Conservation (phyloP, 2,329 filamentous ascomycete genomes). For the Waltergamsia citrina region DNA sequence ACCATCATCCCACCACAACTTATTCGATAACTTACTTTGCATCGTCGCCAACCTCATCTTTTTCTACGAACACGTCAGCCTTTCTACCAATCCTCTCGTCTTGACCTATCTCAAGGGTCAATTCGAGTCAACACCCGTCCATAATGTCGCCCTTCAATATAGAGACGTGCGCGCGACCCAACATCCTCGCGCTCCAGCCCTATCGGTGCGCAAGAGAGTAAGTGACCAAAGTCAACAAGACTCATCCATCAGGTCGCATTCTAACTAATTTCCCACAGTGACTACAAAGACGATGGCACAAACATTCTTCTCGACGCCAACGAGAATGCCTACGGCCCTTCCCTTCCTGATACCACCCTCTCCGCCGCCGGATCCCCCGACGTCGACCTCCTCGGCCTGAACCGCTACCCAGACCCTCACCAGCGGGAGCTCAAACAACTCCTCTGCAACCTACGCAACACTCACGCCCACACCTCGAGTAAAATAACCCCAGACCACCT, state of each 20-base stretch:
- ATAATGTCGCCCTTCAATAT: conserved; percentile 60
- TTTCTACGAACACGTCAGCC: no score
- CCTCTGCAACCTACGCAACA: conserved; percentile 81
- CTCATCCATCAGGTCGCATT: conserved; percentile 5
- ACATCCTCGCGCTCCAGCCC: conserved; percentile 67
- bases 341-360: conserved; percentile 43
- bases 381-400: conserved; percentile 60
- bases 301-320: conserved; percentile 97
- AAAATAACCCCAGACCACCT: conserved; percentile 70
- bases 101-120: no score
- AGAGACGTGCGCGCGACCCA: conserved; percentile 63
- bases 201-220: conserved; percentile 79
- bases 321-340: conserved; percentile 89
- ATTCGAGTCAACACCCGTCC: background rate
- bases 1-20: no score
- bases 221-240: conserved; percentile 27
- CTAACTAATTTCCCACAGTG: conserved; percentile 39
- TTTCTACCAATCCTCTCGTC: no score
- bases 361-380: conserved; percentile 16
- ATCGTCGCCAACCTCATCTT: no score
- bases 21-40: no score
- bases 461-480: conserved; percentile 67
- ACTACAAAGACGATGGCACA: conserved; percentile 97
- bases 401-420: conserved; percentile 96
- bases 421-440: conserved; percentile 78